phyloP scores from a whole-genome alignment of 2,329 filamentous ascomycete species.

The Alternaria sp. region DNA sequence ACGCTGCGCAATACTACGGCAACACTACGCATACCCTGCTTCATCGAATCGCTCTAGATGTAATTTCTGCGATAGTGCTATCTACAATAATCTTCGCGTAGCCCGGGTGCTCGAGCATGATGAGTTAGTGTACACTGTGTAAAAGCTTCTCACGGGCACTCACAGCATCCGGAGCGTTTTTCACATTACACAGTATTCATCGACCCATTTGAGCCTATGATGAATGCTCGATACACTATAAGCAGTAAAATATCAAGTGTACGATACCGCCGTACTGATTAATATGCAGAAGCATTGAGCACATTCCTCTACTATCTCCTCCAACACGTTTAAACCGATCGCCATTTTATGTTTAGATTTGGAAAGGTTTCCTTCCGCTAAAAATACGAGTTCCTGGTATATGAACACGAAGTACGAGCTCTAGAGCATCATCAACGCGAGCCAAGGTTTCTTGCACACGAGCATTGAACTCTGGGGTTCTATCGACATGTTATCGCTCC shows the following conservation, averaged over 20 bases:
- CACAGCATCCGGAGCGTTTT: not conserved
- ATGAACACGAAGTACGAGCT: slow-evolving; percentile 1
- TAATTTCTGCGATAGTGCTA: not conserved
- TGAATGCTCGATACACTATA: not conserved
- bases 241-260: not conserved
- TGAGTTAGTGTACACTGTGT: not conserved
- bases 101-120: not conserved
- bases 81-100: not conserved
- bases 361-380: not conserved
- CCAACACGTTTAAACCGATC: not conserved
- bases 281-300: not conserved
- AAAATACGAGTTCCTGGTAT: not conserved
- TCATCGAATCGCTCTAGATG: not conserved
- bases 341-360: not conserved
- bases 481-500: not conserved
- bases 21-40: not conserved
- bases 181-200: not conserved
- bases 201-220: not conserved
- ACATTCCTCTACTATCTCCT: not conserved
- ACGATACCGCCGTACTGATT: not conserved
- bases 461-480: not conserved
- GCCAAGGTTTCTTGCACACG: not conserved
- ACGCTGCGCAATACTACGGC: not conserved
- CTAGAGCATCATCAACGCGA: not conserved
- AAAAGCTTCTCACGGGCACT: not conserved